These are phyloP conservation scores for Achaetomium macrosporum DNA, from an alignment of 2,329 filamentous ascomycete species.

Conservation along the genomic window DNA sequence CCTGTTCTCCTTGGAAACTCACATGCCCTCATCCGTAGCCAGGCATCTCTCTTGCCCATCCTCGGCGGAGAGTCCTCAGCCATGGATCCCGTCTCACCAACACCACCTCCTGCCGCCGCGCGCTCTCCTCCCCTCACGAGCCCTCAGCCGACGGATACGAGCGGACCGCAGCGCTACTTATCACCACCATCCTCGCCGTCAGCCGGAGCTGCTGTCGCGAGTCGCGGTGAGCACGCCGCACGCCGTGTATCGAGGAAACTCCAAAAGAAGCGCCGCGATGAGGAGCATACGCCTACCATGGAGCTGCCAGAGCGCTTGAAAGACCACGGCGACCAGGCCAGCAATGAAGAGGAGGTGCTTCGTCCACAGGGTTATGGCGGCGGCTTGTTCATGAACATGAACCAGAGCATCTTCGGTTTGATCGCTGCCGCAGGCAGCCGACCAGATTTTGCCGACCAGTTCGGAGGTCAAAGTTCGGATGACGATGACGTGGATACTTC, in stretches of 20 bases:
- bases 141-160: constrained; percentile 5
- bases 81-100: constrained; percentile 8
- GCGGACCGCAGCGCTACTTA: constrained; percentile 10
- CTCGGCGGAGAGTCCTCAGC: not conserved
- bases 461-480: constrained; percentile 74
- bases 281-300: constrained; percentile 36
- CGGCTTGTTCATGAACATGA: constrained; percentile 66
- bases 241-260: constrained; percentile 40
- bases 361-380: constrained; percentile 37
- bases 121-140: not conserved
- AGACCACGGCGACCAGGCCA: constrained; percentile 43
- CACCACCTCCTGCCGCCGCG: constrained; percentile 1
- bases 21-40: not conserved
- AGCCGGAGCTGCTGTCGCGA: constrained; percentile 6
- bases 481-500: constrained; percentile 51
- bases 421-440: constrained; percentile 82
- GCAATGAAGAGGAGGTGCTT: constrained; percentile 43
- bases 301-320: constrained; percentile 50
- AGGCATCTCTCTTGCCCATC: not conserved
- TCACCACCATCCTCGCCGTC: constrained; percentile 13
- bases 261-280: constrained; percentile 39
- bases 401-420: constrained; percentile 90
- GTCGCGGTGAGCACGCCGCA: constrained; percentile 31
- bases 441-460: constrained; percentile 74
- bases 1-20: not conserved